Percentiles rank a stretch among this genome's conserved stretches.
Evolutionary conservation across 1,284 basidiomycete species (phyloP).

Genomic region (Thelephora terrestris): DNA sequence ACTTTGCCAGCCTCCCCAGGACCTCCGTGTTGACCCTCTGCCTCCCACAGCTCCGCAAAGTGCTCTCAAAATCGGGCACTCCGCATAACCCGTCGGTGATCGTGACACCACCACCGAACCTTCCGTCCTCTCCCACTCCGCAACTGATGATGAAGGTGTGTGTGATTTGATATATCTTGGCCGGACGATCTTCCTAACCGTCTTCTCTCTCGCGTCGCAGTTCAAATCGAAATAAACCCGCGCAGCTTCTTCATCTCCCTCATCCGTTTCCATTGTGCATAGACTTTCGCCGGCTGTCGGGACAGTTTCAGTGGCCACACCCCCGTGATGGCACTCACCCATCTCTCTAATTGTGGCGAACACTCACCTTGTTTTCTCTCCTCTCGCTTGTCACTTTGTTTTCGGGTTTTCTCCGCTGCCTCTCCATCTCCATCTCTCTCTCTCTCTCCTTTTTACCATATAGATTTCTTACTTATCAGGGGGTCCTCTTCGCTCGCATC

Average conservation of each 20-base stretch:
- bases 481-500: not conserved
- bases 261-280: not conserved
- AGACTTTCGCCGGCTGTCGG: not conserved
- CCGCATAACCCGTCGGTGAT: slow-evolving; percentile 12
- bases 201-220: not conserved
- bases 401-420: not conserved
- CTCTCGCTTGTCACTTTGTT: not conserved
- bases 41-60: slow-evolving; percentile 19
- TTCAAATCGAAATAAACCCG: not conserved
- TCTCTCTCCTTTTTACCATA: not conserved
- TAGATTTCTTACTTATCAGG: not conserved
- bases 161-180: not conserved
- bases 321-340: not conserved
- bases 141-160: slow-evolving; percentile 1
- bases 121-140: not conserved
- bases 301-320: not conserved
- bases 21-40: not conserved
- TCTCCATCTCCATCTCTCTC: not conserved
- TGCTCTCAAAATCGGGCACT: slow-evolving; percentile 18
- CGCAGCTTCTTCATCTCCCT: not conserved
- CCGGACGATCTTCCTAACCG: too few species aligned
- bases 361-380: not conserved
- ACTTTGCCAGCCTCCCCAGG: not conserved
- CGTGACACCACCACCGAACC: slow-evolving; percentile 7
- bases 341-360: not conserved